Conservation (phyloP, 2,329 filamentous ascomycete species). For the Phaeophleospora eucalypticola region DNA sequence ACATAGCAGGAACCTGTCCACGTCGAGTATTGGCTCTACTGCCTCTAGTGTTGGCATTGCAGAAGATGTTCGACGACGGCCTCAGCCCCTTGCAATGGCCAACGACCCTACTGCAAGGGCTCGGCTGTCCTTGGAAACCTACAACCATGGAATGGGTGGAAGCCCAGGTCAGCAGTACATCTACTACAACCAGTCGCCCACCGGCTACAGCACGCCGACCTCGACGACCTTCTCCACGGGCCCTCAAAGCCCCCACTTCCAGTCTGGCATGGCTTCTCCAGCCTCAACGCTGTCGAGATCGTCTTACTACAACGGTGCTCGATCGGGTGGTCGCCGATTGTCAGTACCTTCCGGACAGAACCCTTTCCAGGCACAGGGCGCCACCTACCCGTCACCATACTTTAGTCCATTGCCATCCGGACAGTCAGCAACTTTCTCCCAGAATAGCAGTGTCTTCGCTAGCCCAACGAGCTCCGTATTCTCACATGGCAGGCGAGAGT, state of each 20-base stretch:
- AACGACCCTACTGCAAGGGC: slow-evolving; percentile 60
- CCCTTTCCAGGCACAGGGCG: slow-evolving; percentile 65
- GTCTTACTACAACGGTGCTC: slow-evolving; percentile 68
- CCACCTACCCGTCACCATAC: slow-evolving; percentile 48
- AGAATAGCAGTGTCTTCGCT: slow-evolving; percentile 56
- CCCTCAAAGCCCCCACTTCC: slow-evolving; percentile 72
- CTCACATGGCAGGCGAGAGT: slow-evolving; percentile 62
- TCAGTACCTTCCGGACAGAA: slow-evolving; percentile 75
- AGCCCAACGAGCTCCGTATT: slow-evolving; percentile 65
- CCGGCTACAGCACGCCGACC: slow-evolving; percentile 75
- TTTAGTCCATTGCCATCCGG: slow-evolving; percentile 54
- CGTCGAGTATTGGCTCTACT: slow-evolving; percentile 78
- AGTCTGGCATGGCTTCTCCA: slow-evolving; percentile 66
- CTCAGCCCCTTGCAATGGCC: slow-evolving; percentile 73
- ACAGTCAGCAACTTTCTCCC: slow-evolving; percentile 52
- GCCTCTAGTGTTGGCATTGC: slow-evolving; percentile 64
- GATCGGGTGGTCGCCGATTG: slow-evolving; percentile 66
- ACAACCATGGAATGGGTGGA: slow-evolving; percentile 56
- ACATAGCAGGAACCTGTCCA: slow-evolving; percentile 79
- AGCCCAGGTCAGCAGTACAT: slow-evolving; percentile 61
- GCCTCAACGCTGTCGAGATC: slow-evolving; percentile 64
- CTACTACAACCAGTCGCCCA: slow-evolving; percentile 65
- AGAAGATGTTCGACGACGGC: slow-evolving; percentile 66
- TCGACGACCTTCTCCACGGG: slow-evolving; percentile 77
- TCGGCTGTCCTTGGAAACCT: slow-evolving; percentile 62